Evolutionary conservation across 257 asterid species (phyloP), one percentile per base, ranked within the genome.

Genomic region (Cinchona pubescens): DNA sequence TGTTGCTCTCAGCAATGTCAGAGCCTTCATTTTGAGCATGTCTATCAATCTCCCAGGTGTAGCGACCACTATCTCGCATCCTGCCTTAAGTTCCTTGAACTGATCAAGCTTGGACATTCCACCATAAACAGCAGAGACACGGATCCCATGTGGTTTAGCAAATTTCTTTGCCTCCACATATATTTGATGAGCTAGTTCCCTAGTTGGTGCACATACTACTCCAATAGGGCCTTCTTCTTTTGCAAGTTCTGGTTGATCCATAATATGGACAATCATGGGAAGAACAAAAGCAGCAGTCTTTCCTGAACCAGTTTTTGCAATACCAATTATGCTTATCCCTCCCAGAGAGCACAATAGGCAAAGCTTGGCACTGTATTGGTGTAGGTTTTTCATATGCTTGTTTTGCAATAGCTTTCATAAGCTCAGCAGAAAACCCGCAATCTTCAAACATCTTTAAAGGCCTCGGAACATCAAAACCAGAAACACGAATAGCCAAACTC

Each of bases 61-160:
- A 77, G 97, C 97, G 60, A 94, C 96, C 53, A 94, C 97, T 65
- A 94, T 84, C 88, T 94, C 99, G 71, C 97, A 94, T 74, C 99
- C 99, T 75, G 97, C 97, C 85, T 94, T 94, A 45, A 94, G 91
- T 82, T 94, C 97, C 89, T 94, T 94, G 82, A 90, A 90, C 83
- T 94, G 99, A 63, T 94, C 99, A 14, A 92, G 96, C 84, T 94
- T 94, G 67, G 99, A 94, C 97, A 94, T 90, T 61, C 99, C 99
- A 70, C 99, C 99, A 82, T 94, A 94, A 84, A 92, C 98, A 60
- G 99, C 99, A 79, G 96, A 79, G 60, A 94, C 97, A 45, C 97
- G 96, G 73, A 94, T 88, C 71, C 94, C 94, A 75, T 87, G 81
- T 46, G 92, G 87, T 83, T 91, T 94, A 60, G 99, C 83, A 68